A percentile compares a stretch with the other conserved stretches of the same genome.
Evolutionary conservation across 2,329 filamentous ascomycete species (phyloP).

Genomic region (Pestalotiopsis sp.): DNA sequence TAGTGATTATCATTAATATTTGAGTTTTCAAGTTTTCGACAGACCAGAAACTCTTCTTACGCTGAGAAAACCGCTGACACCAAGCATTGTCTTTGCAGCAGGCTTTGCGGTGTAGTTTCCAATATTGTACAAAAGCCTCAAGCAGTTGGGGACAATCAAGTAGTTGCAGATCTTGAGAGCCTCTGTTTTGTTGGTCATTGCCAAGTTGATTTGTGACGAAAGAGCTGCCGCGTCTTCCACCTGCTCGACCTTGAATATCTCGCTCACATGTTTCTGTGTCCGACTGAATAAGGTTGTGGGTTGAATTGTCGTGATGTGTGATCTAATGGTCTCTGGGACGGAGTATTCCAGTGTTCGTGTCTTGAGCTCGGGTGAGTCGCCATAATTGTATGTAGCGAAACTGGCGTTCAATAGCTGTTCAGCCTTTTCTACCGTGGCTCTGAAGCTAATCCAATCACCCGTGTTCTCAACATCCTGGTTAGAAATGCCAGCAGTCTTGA

Average conservation of each 20-base stretch:
- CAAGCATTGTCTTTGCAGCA: constrained; percentile 37
- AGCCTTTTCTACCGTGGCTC: constrained; percentile 49
- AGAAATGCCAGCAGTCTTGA: constrained; percentile 49
- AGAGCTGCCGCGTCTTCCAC: constrained; percentile 12
- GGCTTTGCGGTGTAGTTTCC: constrained; percentile 37
- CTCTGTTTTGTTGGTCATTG: constrained; percentile 14
- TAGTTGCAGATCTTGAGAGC: constrained; percentile 28
- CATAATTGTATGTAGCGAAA: constrained; percentile 57
- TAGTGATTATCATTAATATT: constrained; percentile 2
- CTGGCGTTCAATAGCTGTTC: constrained; percentile 56
- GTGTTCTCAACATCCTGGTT: constrained; percentile 48
- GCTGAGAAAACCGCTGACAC: constrained; percentile 40
- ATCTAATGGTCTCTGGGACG: constrained; percentile 54
- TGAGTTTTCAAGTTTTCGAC: not conserved
- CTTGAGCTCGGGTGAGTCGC: constrained; percentile 38
- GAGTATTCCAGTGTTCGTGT: constrained; percentile 59
- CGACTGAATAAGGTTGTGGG: constrained; percentile 64
- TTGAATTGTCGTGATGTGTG: constrained; percentile 62
- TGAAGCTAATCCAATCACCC: constrained; percentile 58
- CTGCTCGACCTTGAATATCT: constrained; percentile 23
- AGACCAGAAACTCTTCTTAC: constrained; percentile 5
- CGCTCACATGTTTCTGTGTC: constrained; percentile 41
- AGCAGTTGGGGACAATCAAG: constrained; percentile 46
- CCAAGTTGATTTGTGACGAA: constrained; percentile 17
- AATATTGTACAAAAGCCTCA: constrained; percentile 49